These are phyloP conservation scores for Penicillium sp. DNA, from an alignment of 2,329 filamentous ascomycete genomes.

Conservation along the genomic window DNA sequence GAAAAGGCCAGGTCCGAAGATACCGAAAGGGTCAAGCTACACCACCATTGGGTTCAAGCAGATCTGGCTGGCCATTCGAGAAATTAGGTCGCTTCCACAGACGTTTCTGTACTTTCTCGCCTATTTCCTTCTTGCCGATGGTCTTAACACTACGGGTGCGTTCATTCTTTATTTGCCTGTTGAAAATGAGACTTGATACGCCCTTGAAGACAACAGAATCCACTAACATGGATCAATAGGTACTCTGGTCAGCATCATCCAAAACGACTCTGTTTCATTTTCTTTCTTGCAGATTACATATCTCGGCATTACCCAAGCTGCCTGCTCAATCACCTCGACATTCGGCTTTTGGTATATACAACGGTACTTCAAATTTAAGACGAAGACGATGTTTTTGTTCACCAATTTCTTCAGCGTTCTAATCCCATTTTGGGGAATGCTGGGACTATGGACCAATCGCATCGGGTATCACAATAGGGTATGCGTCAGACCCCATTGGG, in stretches of 20 bases:
- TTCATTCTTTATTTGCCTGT: background rate
- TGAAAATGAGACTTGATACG: background rate
- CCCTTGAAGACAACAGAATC: background rate
- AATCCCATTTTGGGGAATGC: constrained; percentile 43
- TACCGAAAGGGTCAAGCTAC: constrained; percentile 41
- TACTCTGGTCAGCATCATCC: constrained; percentile 40
- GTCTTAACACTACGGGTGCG: constrained; percentile 40
- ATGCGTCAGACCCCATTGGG: constrained; percentile 8
- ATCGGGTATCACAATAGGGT: constrained; percentile 41
- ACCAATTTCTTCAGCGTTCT: constrained; percentile 42
- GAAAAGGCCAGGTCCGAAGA: constrained; percentile 36
- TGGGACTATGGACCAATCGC: constrained; percentile 38
- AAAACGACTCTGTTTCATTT: constrained; percentile 40
- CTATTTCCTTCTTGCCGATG: constrained; percentile 44
- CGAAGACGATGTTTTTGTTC: constrained; percentile 43
- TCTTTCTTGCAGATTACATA: constrained; percentile 44
- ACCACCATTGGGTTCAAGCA: constrained; percentile 43
- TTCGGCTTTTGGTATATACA: constrained; percentile 45
- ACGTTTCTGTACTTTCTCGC: constrained; percentile 42
- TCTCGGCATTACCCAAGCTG: constrained; percentile 40
- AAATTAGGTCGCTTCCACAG: constrained; percentile 39
- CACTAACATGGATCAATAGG: constrained; percentile 14
- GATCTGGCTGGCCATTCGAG: constrained; percentile 37
- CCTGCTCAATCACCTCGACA: constrained; percentile 37
- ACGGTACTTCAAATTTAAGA: constrained; percentile 39